Evolutionary conservation across 1,139 yeast genomes (phyloP), one percentile per base, ranked within the genome.

Genomic region (Zygosaccharomyces sapae): DNA sequence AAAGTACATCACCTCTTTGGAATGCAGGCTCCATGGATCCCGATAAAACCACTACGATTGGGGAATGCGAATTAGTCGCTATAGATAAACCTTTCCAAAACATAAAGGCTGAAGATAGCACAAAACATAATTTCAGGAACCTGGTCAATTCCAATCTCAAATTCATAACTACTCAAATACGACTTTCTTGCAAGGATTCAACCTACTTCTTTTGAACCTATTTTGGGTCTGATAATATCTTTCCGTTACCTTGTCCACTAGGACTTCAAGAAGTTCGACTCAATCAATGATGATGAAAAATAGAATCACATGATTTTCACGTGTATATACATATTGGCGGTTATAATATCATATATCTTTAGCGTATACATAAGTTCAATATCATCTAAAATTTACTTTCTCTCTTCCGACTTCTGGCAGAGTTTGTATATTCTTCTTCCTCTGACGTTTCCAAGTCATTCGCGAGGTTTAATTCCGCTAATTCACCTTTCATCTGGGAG

Each of bases 1-100:
- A 83, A 51, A 92, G 71, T 35, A 94, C 83, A 64, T 92, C 99
- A 43, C 99, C 99, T 68, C 98, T 80, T 68, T 92, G 97, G 75
- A 94, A 92, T 0, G 98, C 98, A 1, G 99, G 99, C 65, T 94
- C 98, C 99, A 92, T 92, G 1, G 97, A 92, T 4, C 98, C 99
- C 1, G 97, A 88, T 41, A 92, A 77, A 8, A 92, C 99, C 33
- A 92, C 98, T 34, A 94, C 98, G 34, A 92, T 81, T 13, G 99
- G 99, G 1, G 97, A 87, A 54, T 87, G 85, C 0, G 96, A 83
- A 68, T 88, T 83, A 20, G 96, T 76, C 2, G 83, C 73, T 4
- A 92, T 74, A 0, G 90, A 82, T 19, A 92, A 73, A 0, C 87
- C 80, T 66, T 88, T 89, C 95, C 97, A 92, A 53, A 88, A 79